phyloP scores from a whole-genome alignment of 2,329 filamentous ascomycete species.

The Podosphaera aphanis region DNA sequence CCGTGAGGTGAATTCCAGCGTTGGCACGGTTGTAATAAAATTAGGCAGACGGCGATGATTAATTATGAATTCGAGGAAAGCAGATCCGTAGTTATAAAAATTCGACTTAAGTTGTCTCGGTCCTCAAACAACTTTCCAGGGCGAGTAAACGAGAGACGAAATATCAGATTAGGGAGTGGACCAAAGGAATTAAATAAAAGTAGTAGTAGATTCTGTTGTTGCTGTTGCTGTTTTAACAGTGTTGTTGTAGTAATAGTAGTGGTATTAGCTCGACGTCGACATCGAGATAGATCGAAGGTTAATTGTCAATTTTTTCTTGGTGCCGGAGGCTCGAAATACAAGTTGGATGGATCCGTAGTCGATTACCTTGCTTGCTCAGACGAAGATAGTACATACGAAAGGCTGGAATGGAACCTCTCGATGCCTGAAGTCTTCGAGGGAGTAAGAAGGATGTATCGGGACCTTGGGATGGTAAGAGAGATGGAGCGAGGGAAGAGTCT shows the following conservation, averaged over 20 bases:
- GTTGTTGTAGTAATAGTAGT: no score
- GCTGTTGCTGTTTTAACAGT: no score
- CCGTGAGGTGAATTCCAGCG: not conserved
- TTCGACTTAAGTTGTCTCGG: not conserved
- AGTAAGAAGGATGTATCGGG: not conserved
- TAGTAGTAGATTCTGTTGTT: no score
- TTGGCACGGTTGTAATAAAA: no score
- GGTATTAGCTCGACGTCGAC: no score
- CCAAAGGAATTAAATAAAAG: no score
- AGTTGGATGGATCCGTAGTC: conserved; percentile 1
- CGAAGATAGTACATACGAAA: conserved; percentile 9
- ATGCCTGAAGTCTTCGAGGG: conserved; percentile 5
- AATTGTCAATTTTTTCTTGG: conserved; percentile 1
- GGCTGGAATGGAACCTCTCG: conserved; percentile 11
- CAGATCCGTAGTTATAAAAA: not conserved
- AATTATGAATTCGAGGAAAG: no score
- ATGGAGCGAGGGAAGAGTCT: conserved; percentile 3
- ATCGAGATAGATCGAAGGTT: no score
- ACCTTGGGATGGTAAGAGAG: not conserved
- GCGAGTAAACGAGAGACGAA: no score
- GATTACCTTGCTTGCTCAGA: conserved; percentile 5
- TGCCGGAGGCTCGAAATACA: not conserved
- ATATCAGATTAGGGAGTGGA: no score
- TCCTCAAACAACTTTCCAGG: no score
- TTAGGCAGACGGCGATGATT: no score